Evolutionary conservation across 2,329 filamentous ascomycete species (phyloP), one percentile per base, ranked within the genome.

Genomic region (Fusarium clavum): DNA sequence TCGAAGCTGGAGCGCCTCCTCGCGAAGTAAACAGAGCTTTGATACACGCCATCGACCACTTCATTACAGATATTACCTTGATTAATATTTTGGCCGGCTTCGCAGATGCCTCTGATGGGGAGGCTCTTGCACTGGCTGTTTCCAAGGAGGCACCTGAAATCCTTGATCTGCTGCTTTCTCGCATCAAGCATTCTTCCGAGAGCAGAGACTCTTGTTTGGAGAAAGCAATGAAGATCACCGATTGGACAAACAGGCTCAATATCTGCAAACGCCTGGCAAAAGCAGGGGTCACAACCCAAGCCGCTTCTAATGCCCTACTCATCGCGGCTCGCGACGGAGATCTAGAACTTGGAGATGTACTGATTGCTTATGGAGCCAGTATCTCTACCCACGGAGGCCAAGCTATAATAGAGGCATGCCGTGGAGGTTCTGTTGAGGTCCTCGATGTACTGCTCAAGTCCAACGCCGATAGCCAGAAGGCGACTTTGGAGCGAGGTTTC

Each of bases 271-370:
- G 79, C 5, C 77, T 89, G 8, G 71, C 88, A 1, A 79, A 79
- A 44, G 81, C 81, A 4, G 86, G 86, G 3, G 81, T 86, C 0
- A 81, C 83, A 0, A 79, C 81, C 0, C 75, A 81, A 1, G 79
- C 80, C 1, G 81, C 87, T 0, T 87, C 85, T 0, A 81, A 83
- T 20, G 85, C 85, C 1, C 75, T 89, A 1, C 77, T 88, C 1
- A 76, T 82, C 2, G 86, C 86, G 1, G 85, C 86, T 1, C 79
- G 83, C 1, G 85, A 88, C 20, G 85, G 85, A 2, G 87, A 89
- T 64, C 62, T 87, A 11, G 77, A 80, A 10, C 81, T 88, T 3
- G 85, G 85, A 18, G 81, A 81, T 30, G 76, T 87, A 3, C 79
- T 89, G 10, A 82, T 88, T 53, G 77, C 81, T 11, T 80, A 87